Conservation (phyloP, 257 asterid genomes). For the Paraleonurus japonicus region DNA sequence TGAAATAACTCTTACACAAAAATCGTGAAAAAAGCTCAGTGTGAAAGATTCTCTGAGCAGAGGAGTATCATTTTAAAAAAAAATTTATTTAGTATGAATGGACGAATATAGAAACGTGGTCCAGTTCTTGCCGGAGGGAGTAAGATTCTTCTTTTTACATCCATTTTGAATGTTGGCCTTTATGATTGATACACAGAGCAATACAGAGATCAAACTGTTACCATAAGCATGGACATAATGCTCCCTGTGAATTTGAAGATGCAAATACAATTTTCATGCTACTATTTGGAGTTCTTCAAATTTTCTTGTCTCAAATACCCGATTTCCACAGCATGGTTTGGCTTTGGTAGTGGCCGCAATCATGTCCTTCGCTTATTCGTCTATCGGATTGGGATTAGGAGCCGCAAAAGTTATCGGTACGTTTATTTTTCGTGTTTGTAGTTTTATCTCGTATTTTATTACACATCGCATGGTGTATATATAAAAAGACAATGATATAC, state of each 20-base stretch:
- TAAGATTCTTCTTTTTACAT: no score
- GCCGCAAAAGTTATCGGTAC: slow-evolving; percentile 61
- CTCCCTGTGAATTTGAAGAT: slow-evolving; percentile 48
- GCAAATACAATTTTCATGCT: slow-evolving; percentile 40
- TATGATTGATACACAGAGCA: slow-evolving; percentile 46
- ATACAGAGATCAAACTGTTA: slow-evolving; percentile 74
- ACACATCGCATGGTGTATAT: not conserved
- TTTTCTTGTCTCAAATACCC: slow-evolving; percentile 73
- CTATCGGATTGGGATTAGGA: slow-evolving; percentile 73
- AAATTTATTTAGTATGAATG: no score
- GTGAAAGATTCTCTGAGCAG: no score
- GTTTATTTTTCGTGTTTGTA: not conserved
- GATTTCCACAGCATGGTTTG: slow-evolving; percentile 64
- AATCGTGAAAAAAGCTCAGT: no score
- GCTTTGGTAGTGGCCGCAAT: slow-evolving; percentile 72
- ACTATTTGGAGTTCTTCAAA: slow-evolving; percentile 58
- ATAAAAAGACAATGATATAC: not conserved
- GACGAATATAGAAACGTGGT: no score
- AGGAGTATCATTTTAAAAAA: no score
- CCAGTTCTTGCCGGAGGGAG: no score
- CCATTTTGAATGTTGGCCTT: not conserved
- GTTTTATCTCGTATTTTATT: not conserved
- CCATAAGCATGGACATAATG: slow-evolving; percentile 67
- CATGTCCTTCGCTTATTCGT: slow-evolving; percentile 76
- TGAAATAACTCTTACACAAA: no score